Evolutionary conservation across 2,329 filamentous ascomycete genomes (phyloP).

Genomic region (Aspergillus flavus): DNA sequence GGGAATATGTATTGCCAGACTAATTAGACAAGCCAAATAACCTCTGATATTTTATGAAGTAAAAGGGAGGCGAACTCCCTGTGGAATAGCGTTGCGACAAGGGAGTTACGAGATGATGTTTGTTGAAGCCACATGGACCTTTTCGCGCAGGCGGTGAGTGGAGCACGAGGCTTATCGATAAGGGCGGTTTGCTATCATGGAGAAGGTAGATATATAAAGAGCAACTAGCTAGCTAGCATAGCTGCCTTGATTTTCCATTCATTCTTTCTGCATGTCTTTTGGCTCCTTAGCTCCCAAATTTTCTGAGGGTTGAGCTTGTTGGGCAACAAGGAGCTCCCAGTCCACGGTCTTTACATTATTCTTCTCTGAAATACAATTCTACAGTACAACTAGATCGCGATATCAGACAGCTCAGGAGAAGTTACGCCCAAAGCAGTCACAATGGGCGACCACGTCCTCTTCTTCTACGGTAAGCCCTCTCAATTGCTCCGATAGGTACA

Average conservation of each 20-base stretch:
- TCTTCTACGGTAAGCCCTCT: conserved; percentile 61
- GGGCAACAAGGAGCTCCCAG: background rate
- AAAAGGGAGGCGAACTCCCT: background rate
- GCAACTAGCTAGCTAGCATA: background rate
- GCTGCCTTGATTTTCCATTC: background rate
- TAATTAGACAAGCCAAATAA: background rate
- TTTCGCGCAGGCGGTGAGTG: conserved; percentile 29
- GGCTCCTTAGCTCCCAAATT: background rate
- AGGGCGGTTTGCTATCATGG: background rate
- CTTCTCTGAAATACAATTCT: background rate
- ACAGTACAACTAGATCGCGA: background rate
- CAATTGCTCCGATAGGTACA: background rate
- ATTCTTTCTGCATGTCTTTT: background rate
- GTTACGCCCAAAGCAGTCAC: conserved; percentile 6
- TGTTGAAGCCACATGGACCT: conserved; percentile 34
- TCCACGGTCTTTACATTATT: background rate
- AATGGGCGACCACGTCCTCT: conserved; percentile 57
- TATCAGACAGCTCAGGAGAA: background rate
- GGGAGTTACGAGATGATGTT: background rate
- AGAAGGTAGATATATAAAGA: background rate
- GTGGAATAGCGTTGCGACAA: background rate
- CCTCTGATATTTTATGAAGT: background rate
- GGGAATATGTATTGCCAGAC: conserved; percentile 26
- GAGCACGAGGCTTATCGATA: conserved; percentile 22
- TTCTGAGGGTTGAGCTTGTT: no score